phyloP scores from a whole-genome alignment of 2,329 filamentous ascomycete genomes.

The Pseudogymnoascus sp. region DNA sequence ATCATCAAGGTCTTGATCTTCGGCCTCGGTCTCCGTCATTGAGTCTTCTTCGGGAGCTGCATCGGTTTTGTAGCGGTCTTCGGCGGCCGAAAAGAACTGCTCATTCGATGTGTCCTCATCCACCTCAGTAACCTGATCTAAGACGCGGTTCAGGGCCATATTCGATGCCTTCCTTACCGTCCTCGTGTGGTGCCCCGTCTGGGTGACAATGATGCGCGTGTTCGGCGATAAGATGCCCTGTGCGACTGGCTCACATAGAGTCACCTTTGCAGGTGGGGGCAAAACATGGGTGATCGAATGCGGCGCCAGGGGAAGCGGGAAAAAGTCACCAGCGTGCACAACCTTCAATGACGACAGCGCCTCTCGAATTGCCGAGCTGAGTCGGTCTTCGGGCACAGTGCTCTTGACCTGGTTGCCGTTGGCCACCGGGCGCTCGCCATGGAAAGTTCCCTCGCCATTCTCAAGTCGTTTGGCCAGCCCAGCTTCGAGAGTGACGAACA shows the following conservation, averaged over 20 bases:
- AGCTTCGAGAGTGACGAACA: slow-evolving; percentile 80
- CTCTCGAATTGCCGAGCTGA: slow-evolving; percentile 62
- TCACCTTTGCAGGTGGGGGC: slow-evolving; percentile 76
- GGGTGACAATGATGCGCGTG: slow-evolving; percentile 78
- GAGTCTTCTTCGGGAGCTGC: slow-evolving; percentile 47
- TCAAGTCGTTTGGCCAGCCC: slow-evolving; percentile 74
- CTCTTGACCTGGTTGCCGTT: slow-evolving; percentile 32
- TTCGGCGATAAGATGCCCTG: slow-evolving; percentile 72
- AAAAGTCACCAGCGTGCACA: slow-evolving; percentile 76
- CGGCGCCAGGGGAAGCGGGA: slow-evolving; percentile 67
- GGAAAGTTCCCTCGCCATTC: slow-evolving; percentile 76
- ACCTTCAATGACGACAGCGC: slow-evolving; percentile 67
- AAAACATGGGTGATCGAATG: slow-evolving; percentile 83
- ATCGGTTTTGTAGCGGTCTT: slow-evolving; percentile 61
- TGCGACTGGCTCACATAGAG: slow-evolving; percentile 88
- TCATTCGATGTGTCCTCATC: slow-evolving; percentile 83
- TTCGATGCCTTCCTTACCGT: slow-evolving; percentile 40
- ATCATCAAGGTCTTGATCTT: slow-evolving; percentile 58
- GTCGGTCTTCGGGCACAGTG: slow-evolving; percentile 44
- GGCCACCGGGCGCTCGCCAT: slow-evolving; percentile 50
- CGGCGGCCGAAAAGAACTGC: slow-evolving; percentile 85
- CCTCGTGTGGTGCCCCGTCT: slow-evolving; percentile 51
- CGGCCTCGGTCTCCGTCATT: slow-evolving; percentile 53
- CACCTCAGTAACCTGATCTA: slow-evolving; percentile 53
- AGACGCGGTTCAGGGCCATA: slow-evolving; percentile 42